phyloP scores from a whole-genome alignment of 2,329 filamentous ascomycete species.

The Atkinsonella hypoxylon region DNA sequence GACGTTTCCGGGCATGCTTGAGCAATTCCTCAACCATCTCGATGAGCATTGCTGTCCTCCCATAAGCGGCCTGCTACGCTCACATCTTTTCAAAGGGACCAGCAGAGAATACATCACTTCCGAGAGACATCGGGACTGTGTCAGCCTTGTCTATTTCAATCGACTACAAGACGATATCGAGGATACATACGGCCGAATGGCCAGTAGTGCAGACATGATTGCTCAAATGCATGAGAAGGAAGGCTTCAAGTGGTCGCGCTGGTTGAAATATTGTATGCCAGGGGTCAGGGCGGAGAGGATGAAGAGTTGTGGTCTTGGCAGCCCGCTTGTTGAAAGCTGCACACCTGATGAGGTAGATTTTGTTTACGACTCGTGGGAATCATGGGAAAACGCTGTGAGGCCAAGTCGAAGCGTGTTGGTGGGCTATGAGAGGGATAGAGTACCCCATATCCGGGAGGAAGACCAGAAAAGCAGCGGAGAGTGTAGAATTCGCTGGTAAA shows the following conservation, averaged over 20 bases:
- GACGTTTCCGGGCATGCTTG: constrained; percentile 1
- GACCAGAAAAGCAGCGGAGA: not conserved
- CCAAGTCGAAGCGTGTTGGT: not conserved
- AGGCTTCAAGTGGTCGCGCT: not conserved
- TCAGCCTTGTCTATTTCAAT: not conserved
- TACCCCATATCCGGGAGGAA: not conserved
- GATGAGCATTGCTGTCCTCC: not conserved
- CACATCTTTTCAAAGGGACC: not conserved
- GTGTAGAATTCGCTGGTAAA: not conserved
- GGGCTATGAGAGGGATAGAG: not conserved
- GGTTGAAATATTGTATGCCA: not conserved
- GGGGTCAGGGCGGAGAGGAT: constrained; percentile 5
- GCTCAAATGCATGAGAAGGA: not conserved
- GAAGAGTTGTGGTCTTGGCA: constrained; percentile 13
- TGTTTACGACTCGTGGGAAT: not conserved
- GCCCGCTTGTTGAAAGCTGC: constrained; percentile 11
- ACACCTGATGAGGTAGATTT: constrained; percentile 8
- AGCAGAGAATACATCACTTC: not conserved
- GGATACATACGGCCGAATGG: not conserved
- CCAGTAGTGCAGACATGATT: too few relatives aligned
- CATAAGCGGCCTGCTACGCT: not conserved
- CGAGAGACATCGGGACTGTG: not conserved
- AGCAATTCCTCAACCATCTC: constrained; percentile 3
- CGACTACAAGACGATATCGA: not conserved
- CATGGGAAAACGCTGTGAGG: not conserved